A percentile compares a stretch with the other conserved stretches of the same genome.
These are phyloP conservation scores for Marasmius oreades DNA, from an alignment of 1,284 basidiomycete species.

Conservation along the genomic window DNA sequence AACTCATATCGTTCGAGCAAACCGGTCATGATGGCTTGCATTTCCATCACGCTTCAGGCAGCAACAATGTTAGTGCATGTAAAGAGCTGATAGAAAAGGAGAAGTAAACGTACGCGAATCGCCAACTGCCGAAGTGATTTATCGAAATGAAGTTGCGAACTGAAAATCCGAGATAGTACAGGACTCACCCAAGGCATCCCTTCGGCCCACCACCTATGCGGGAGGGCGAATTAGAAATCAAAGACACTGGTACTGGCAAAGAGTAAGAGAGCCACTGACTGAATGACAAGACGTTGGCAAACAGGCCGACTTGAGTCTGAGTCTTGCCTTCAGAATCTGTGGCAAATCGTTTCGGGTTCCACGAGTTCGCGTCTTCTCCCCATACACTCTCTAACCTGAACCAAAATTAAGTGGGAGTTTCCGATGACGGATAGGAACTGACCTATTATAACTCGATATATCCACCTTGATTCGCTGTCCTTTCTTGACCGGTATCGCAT, in stretches of 20 bases:
- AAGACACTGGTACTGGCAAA: not conserved
- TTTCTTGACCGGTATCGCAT: not conserved
- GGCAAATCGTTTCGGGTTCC: not conserved
- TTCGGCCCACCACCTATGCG: not conserved
- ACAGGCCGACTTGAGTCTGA: not conserved
- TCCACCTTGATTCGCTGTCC: conserved; percentile 1
- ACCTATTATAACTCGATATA: conserved; percentile 1
- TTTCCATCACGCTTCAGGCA: not conserved
- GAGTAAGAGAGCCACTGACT: not conserved
- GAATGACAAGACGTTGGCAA: not conserved
- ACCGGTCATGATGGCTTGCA: not conserved
- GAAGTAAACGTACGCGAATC: not conserved
- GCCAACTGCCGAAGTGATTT: not conserved
- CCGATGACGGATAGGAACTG: not conserved
- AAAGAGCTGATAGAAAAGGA: not conserved
- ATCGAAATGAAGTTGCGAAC: no score
- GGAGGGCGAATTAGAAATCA: not conserved
- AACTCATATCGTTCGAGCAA: not conserved
- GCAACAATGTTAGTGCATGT: not conserved
- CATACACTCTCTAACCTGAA: not conserved
- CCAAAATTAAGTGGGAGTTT: not conserved
- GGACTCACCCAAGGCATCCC: not conserved
- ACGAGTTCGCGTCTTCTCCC: not conserved
- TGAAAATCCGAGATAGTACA: no score
- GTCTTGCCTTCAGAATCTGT: not conserved